Evolutionary conservation across 2,329 filamentous ascomycete species (phyloP), one percentile per base, ranked within the genome.

Genomic region (Claviceps quebecensis): DNA sequence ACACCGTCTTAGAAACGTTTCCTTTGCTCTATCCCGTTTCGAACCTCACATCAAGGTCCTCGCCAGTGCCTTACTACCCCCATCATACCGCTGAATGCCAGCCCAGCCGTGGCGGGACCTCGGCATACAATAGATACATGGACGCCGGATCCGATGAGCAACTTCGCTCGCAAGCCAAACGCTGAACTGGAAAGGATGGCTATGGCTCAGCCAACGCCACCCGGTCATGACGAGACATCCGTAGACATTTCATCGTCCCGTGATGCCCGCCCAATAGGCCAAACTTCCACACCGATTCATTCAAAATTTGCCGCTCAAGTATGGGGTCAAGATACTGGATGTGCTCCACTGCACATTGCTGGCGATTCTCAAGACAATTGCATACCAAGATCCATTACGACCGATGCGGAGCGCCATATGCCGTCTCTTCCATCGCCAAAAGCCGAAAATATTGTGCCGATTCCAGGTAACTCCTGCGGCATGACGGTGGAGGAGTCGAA

Each of bases 231-330:
- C 51, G 60, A 58, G 29, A 34, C 29, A 47, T 56, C 57, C 17
- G 49, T 26, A 47, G 34, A 11, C 7, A n/a, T 39, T 8, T 23
- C 47, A 8, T 43, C 37, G 36, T 37, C 41, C 45, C 36, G 45
- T 22, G 45, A 53, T 11, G 38, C 51, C 26, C 38, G 39, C 17
- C 26, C 66, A 45, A 67, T 67, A 19, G 69, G 71, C 52, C 75
- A 77, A 47, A 73, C 80, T 63, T 77, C 77, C 2, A 80, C 78
- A 2, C 77, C 77, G 2, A 79, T 80, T n/a, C 73, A 80, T 56
- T 73, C 74, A 54, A 76, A 66, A 48, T 81, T 81, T 58, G 73
- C 75, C 1, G 70, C 72, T 2, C 76, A 80, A 58, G 67, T 78
- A 23, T 70, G 74, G 52, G 75, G 75, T n/a, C 72, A 72, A 56